Percentiles rank a stretch among this genome's conserved stretches.
Conservation (phyloP, 352 stramenopile species). For the Poterioochromonas sp. region DNA sequence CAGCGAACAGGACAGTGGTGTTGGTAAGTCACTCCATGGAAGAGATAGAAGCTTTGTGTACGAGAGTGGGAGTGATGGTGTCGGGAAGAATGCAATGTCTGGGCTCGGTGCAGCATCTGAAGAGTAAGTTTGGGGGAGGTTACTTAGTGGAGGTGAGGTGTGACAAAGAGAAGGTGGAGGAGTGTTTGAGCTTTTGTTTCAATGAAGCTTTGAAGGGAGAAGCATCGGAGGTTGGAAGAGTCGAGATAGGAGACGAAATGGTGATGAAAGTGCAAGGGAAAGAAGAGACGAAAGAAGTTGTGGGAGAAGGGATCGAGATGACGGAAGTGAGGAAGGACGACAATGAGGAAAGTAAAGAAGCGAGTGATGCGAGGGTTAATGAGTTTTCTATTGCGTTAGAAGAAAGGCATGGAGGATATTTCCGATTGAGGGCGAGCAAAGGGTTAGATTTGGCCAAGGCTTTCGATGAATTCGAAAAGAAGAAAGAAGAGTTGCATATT, state of each 20-base stretch:
- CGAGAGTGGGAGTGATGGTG: constrained; percentile 88
- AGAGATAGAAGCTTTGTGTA: constrained; percentile 62
- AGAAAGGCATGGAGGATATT: neutral
- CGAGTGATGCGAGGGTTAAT: too few relatives aligned
- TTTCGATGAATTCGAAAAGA: constrained; percentile 64
- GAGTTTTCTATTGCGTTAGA: too few relatives aligned
- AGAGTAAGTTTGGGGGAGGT: constrained; percentile 67
- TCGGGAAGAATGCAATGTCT: constrained; percentile 85
- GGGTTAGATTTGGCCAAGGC: constrained; percentile 53
- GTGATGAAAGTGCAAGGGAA: too few relatives aligned
- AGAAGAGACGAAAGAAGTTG: too few relatives aligned
- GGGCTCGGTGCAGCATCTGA: constrained; percentile 76
- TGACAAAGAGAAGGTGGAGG: constrained; percentile 1
- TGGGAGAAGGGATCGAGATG: too few relatives aligned
- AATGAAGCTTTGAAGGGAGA: neutral
- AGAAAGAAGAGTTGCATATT: constrained; percentile 62
- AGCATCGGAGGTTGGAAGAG: neutral
- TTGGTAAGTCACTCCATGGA: constrained; percentile 97
- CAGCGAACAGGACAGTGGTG: constrained; percentile 62
- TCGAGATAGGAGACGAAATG: neutral
- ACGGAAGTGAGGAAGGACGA: neutral
- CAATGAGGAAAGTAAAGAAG: too few relatives aligned
- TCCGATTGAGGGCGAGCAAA: constrained; percentile 32
- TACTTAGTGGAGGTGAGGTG: constrained; percentile 59
- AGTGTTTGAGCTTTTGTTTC: constrained; percentile 26